Conservation (phyloP, 2,329 filamentous ascomycete species). For the Aspergillus sp. region DNA sequence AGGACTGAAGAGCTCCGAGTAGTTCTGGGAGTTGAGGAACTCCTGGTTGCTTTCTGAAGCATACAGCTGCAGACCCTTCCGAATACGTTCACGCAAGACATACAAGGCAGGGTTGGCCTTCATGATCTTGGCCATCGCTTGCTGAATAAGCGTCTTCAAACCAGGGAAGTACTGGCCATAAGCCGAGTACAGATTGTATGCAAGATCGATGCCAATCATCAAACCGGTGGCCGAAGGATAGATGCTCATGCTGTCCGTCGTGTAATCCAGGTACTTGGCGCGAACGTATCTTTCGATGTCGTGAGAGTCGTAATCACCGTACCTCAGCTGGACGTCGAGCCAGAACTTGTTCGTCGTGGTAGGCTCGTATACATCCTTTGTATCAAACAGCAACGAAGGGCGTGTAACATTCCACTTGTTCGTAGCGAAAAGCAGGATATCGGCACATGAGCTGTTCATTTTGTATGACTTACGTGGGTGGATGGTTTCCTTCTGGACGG, state of each 20-base stretch:
- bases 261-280: slow-evolving; percentile 98
- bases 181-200: slow-evolving; percentile 97
- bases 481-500: slow-evolving; percentile 98
- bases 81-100: slow-evolving; percentile 93
- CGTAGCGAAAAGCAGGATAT: slow-evolving; percentile 92
- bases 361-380: slow-evolving; percentile 89
- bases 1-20: slow-evolving; percentile 98
- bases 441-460: slow-evolving; percentile 99
- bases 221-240: slow-evolving; percentile 95
- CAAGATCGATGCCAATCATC: slow-evolving; percentile 96
- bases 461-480: slow-evolving; percentile 99
- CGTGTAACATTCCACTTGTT: slow-evolving; percentile 99
- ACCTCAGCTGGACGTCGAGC: slow-evolving; percentile 93
- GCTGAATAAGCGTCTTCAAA: slow-evolving; percentile 89
- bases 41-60: slow-evolving; percentile 99
- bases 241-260: slow-evolving; percentile 96
- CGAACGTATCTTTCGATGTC: slow-evolving; percentile 97
- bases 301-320: slow-evolving; percentile 98
- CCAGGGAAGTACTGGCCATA: slow-evolving; percentile 99
- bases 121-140: slow-evolving; percentile 99
- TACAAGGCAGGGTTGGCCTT: slow-evolving; percentile 97
- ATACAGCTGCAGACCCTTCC: slow-evolving; percentile 96
- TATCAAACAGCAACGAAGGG: slow-evolving; percentile 90
- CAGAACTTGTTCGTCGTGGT: slow-evolving; percentile 99
- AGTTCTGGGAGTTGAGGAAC: slow-evolving; percentile 98